Base-by-base conservation (phyloP, 2,329 filamentous ascomycete species). In the Botryotinia narcissicola region DNA sequence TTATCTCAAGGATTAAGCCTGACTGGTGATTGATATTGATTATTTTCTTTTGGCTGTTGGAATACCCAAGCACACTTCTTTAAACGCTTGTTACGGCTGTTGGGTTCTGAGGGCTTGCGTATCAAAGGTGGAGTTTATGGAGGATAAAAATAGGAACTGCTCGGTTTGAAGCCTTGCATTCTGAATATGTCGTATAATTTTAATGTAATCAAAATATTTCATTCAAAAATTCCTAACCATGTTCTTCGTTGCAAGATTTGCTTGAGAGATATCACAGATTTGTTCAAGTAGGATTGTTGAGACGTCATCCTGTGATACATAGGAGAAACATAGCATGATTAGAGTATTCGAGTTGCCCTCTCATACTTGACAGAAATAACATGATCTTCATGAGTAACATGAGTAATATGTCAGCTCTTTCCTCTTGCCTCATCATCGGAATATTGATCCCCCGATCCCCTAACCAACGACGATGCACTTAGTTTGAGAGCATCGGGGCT, bases 21-120 rank as follows among this genome's bases (percentile, higher is more conserved):
- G 20, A 6, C 22, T 37, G 14, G 25, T 37, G 20, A 9, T 37
- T 25, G 22, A 20, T 63, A 51, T 18, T 64, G 32, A 51, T 18
- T 32, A 9, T 48, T 71, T 54, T 20, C 1, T 35, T 71, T 29
- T 48, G n/a, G 44, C 59, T 25, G 40, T 42, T 40, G 46, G 63
- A 8, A 61, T 42, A 73, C 63, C 71, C 32, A 59, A 54, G 42
- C 68, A 68, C 32, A 42, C 42, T 73, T 68, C 18, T n/a, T 42
- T 18, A n/a, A 22, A 22, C 18, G 25, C 32, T 68, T 42, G 7
- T 57, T 18, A 42, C 16, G 35, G n/a, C 18, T 10, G 18, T 25
- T 32, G 29, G 18, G n/a, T 20, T n/a, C 20, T 40, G 48, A 18
- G 20, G 66, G 37, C 20, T 57, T 32, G 10, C 16, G 54, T 51